phyloP scores from a whole-genome alignment of 2,329 filamentous ascomycete species.

The Fusarium citri region DNA sequence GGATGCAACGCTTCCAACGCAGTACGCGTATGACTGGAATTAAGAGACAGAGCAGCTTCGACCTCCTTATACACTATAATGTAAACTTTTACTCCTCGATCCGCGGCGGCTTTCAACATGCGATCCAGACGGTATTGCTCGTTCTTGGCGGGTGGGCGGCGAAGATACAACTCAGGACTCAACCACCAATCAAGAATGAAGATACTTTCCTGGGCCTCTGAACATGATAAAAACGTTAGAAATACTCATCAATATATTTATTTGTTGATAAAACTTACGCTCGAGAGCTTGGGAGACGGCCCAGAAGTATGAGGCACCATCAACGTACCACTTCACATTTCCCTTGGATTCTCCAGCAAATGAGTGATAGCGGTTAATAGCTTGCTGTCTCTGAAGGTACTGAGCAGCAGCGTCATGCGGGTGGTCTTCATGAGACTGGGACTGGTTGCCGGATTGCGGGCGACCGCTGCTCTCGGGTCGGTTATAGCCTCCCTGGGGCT shows the following conservation, averaged over 20 bases:
- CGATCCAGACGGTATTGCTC: conserved; percentile 86
- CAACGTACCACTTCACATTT: conserved; percentile 89
- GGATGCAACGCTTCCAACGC: conserved; percentile 19
- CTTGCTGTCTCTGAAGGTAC: conserved; percentile 56
- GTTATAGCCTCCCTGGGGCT: background rate
- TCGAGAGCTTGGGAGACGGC: conserved; percentile 85
- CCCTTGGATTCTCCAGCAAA: conserved; percentile 80
- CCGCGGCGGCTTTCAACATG: conserved; percentile 83
- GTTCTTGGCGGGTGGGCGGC: conserved; percentile 83
- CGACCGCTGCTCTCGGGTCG: background rate
- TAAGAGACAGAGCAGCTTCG: conserved; percentile 75
- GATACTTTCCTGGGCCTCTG: conserved; percentile 78
- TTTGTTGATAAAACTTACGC: conserved; percentile 51
- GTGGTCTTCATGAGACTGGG: conserved; percentile 1
- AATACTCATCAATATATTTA: background rate
- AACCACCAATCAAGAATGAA: conserved; percentile 95
- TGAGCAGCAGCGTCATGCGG: conserved; percentile 21
- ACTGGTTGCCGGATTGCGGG: conserved; percentile 8
- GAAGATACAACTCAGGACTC: conserved; percentile 87
- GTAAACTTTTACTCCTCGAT: conserved; percentile 85
- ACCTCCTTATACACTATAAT: conserved; percentile 96
- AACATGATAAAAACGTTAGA: conserved; percentile 15
- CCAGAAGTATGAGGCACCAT: conserved; percentile 86
- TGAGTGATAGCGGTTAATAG: conserved; percentile 67
- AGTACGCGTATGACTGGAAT: conserved; percentile 28